Evolutionary conservation across 192 early-diverging fungal genomes (phyloP).

Genomic region (Entomortierella beljakovae): DNA sequence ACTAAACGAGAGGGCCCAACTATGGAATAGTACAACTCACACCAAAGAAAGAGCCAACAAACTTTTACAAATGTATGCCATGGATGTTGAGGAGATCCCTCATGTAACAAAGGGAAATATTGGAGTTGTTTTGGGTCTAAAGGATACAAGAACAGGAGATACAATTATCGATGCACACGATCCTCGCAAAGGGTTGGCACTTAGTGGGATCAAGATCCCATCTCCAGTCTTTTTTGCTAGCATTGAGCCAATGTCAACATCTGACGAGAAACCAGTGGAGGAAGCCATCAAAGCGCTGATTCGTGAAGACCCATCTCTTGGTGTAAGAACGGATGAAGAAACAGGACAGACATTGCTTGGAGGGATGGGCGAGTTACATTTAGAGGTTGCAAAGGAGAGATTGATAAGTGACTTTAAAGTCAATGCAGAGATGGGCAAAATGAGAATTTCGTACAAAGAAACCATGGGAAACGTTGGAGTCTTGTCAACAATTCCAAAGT

Average conservation of each 20-base stretch:
- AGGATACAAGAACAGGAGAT: slow-evolving; percentile 89
- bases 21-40: slow-evolving; percentile 75
- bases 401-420: slow-evolving; percentile 83
- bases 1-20: slow-evolving; percentile 72
- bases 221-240: slow-evolving; percentile 88
- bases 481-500: slow-evolving; percentile 39
- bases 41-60: slow-evolving; percentile 85
- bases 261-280: slow-evolving; percentile 79
- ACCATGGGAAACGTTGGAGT: slow-evolving; percentile 59
- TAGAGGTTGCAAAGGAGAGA: slow-evolving; percentile 91
- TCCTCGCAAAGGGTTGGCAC: slow-evolving; percentile 58
- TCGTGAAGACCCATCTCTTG: slow-evolving; percentile 91
- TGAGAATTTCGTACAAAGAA: slow-evolving; percentile 92
- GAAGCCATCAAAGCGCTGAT: slow-evolving; percentile 78
- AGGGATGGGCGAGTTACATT: slow-evolving; percentile 96
- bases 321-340: slow-evolving; percentile 78
- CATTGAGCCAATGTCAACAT: slow-evolving; percentile 79
- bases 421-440: slow-evolving; percentile 83
- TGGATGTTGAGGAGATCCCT: slow-evolving; percentile 87
- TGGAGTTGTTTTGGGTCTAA: slow-evolving; percentile 85
- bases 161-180: slow-evolving; percentile 76
- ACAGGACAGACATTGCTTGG: slow-evolving; percentile 89
- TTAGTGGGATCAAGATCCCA: slow-evolving; percentile 85
- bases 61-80: slow-evolving; percentile 92
- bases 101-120: slow-evolving; percentile 82